Base-by-base conservation (phyloP, 2,329 filamentous ascomycete species). In the Hypoxylon sp. region DNA sequence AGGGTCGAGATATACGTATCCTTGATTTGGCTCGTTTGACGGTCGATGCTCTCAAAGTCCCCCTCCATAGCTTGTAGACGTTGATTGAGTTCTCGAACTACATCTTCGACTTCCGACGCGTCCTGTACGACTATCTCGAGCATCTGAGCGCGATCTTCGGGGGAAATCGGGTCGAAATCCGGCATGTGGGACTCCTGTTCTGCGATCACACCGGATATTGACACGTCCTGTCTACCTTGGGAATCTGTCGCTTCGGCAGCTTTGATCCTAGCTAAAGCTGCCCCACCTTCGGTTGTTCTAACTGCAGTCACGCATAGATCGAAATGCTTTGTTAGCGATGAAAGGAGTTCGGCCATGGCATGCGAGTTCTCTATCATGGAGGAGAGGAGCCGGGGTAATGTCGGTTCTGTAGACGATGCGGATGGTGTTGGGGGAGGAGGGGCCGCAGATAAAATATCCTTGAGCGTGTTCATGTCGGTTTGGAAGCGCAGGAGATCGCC, bases 291-390 rank as follows among this genome's bases (percentile, higher is more conserved):
- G 2, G 94, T 98, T 55, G 95, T 94, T 66, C 94, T 92, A 47
- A 98, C 91, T 0, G 95, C 95, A 0, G 91, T 95, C 13, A 97
- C 93, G 79, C 95, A 98, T 71, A 97, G 88, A 79, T 98, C 95
- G 78, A 97, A 98, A 80, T 98, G 95, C 26, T 87, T 88, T 6
- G 94, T 94, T 3, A 98, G 84, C 0, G 92, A 94, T 63, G 93
- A 88, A 1, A 98, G 87, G 4, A 94, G 86, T 63, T 91, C 86
- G 4, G 94, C 95, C 90, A 97, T 95, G 74, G 91, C 89, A 69
- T 92, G 90, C 0, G 94, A 94, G 73, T 95, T 90, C 13, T 85
- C 85, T 71, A 94, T 90, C 37, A 97, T 85, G 2, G 84, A 83
- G 31, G 85, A 82, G n/a, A 93, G 82, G 46, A 89, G 82, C 3